Evolutionary conservation across 306 rosid genomes (phyloP).

Genomic region (Begonia loranthoides): DNA sequence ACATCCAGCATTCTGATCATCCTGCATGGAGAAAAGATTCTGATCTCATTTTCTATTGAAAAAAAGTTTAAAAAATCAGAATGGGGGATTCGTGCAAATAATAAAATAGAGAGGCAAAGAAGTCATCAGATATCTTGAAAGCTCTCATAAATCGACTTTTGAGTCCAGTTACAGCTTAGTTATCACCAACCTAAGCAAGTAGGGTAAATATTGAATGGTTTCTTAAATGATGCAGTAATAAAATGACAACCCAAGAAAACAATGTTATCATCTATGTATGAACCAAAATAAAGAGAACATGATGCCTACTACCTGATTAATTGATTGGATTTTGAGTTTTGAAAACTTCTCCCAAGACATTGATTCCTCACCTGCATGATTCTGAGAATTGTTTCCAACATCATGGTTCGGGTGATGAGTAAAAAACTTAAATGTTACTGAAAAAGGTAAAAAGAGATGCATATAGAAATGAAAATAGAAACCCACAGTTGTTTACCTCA

Average conservation of each 20-base stretch:
- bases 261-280: background rate
- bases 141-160: background rate
- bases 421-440: background rate
- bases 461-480: slow-evolving; percentile 5
- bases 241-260: slow-evolving; percentile 1
- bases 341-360: slow-evolving; percentile 49
- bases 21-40: slow-evolving; percentile 49
- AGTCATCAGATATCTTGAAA: background rate
- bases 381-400: slow-evolving; percentile 33
- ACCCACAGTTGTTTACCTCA: slow-evolving; percentile 29
- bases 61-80: background rate
- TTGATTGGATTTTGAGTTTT: slow-evolving; percentile 36
- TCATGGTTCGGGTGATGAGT: slow-evolving; percentile 2
- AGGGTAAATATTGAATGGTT: too few relatives aligned
- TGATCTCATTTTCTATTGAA: slow-evolving; percentile 2
- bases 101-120: background rate
- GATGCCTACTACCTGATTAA: slow-evolving; percentile 29
- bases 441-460: background rate
- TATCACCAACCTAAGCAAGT: too few relatives aligned
- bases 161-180: background rate
- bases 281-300: too few relatives aligned
- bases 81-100: background rate
- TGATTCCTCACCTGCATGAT: slow-evolving; percentile 35
- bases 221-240: too few relatives aligned
- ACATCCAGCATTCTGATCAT: slow-evolving; percentile 45